Percentiles rank a stretch among this genome's conserved stretches.
Evolutionary conservation across 1,139 yeast genomes (phyloP).

Genomic region (Casaregolazyma lundiana): DNA sequence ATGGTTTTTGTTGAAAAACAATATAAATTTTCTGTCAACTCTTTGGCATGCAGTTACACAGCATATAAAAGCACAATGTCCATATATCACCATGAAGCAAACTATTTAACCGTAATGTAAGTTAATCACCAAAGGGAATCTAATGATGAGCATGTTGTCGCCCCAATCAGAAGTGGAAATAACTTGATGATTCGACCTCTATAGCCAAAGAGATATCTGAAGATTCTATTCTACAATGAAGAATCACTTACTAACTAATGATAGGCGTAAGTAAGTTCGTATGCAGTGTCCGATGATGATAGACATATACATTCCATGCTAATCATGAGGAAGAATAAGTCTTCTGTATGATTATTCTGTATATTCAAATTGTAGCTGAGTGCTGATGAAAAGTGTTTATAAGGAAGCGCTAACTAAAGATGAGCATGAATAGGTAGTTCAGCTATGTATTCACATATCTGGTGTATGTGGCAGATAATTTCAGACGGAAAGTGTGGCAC

Average conservation of each 20-base stretch:
- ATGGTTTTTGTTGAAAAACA: too few species aligned
- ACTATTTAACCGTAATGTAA: slow-evolving; percentile 2
- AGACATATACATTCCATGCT: slow-evolving; percentile 25
- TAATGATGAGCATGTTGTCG: slow-evolving; percentile 53
- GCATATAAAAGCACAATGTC: too few species aligned
- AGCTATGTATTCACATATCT: too few species aligned
- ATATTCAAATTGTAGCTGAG: slow-evolving; percentile 10
- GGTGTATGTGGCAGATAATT: too few species aligned
- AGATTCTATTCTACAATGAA: neutral
- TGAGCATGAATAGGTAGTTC: neutral
- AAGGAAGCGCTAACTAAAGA: neutral
- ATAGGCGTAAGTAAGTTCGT: slow-evolving; percentile 2
- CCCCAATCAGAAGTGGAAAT: slow-evolving; percentile 50
- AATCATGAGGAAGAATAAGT: slow-evolving; percentile 23
- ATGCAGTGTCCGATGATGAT: slow-evolving; percentile 16
- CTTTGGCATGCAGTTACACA: too few species aligned
- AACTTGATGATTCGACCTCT: slow-evolving; percentile 53
- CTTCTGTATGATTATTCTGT: slow-evolving; percentile 14
- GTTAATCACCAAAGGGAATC: neutral
- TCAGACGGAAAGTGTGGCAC: too few species aligned
- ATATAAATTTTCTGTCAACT: too few species aligned
- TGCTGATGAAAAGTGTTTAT: neutral
- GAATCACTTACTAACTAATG: neutral
- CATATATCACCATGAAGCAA: too few species aligned
- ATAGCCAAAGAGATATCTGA: slow-evolving; percentile 36